These are phyloP conservation scores for Nidularia pulvinata DNA, from an alignment of 768 basidiomycete genomes.

Conservation along the genomic window DNA sequence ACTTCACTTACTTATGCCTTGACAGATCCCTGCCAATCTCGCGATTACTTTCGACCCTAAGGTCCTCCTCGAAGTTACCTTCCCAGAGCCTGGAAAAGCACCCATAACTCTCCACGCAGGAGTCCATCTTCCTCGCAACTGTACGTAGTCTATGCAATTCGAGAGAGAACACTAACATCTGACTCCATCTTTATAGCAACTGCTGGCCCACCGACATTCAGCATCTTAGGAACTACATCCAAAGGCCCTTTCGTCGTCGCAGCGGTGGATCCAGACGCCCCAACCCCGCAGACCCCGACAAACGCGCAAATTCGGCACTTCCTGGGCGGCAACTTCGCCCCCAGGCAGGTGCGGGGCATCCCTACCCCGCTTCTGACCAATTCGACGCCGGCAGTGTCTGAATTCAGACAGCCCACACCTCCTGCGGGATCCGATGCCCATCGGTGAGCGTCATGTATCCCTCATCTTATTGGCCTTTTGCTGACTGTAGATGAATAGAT, in stretches of 20 bases:
- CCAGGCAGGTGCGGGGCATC: not conserved
- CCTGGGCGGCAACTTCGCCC: slow-evolving; percentile 35
- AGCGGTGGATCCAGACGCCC: slow-evolving; percentile 44
- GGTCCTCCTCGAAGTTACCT: slow-evolving; percentile 29
- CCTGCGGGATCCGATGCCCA: slow-evolving; percentile 41
- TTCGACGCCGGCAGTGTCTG: slow-evolving; percentile 35
- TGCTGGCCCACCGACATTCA: slow-evolving; percentile 31
- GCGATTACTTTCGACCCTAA: slow-evolving; percentile 28
- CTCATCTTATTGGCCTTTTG: not conserved
- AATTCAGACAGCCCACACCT: slow-evolving; percentile 39
- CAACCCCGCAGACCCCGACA: slow-evolving; percentile 39
- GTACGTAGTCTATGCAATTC: slow-evolving; percentile 11
- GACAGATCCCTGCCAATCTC: slow-evolving; percentile 28
- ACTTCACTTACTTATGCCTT: not conserved
- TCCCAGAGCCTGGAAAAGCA: slow-evolving; percentile 21
- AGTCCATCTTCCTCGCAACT: slow-evolving; percentile 26
- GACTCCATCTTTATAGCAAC: slow-evolving; percentile 21
- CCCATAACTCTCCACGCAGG: slow-evolving; percentile 32
- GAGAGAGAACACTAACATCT: not conserved
- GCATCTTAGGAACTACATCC: slow-evolving; percentile 16
- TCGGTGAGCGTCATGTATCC: slow-evolving; percentile 23
- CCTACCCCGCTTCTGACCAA: slow-evolving; percentile 25
- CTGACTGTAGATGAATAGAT: slow-evolving; percentile 18
- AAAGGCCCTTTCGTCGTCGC: slow-evolving; percentile 41
- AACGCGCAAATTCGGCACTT: slow-evolving; percentile 41